Percentiles rank a stretch among this genome's conserved stretches.
Conservation (phyloP, 495 filamentous ascomycete genomes). For the Bathelium albidoporum region DNA sequence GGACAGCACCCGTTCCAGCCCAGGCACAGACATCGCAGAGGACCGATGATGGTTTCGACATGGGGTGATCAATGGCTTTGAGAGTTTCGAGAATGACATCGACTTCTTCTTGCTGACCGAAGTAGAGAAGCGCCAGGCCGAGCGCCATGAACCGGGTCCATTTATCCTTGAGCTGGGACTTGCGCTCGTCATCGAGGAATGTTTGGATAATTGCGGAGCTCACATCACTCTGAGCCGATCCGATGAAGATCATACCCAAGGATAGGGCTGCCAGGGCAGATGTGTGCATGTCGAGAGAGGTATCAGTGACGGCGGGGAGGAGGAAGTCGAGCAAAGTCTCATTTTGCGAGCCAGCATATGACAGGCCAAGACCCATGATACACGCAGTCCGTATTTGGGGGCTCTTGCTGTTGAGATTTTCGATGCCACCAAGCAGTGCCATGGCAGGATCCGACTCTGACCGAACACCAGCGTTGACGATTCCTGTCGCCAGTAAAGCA, state of each 20-base stretch:
- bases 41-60: constrained; percentile 80
- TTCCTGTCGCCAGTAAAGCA: constrained; percentile 78
- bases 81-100: constrained; percentile 91
- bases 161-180: constrained; percentile 84
- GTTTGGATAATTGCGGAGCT: constrained; percentile 82
- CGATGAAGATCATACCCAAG: constrained; percentile 84
- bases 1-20: constrained; percentile 91
- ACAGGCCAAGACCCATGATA: constrained; percentile 91
- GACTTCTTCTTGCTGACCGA: constrained; percentile 93
- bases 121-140: constrained; percentile 86
- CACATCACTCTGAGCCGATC: constrained; percentile 78
- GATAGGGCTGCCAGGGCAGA: constrained; percentile 93
- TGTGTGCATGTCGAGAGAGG: constrained; percentile 78
- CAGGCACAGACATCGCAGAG: constrained; percentile 93
- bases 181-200: constrained; percentile 80
- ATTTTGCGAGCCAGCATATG: constrained; percentile 86
- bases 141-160: constrained; percentile 96
- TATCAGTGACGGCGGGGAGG: constrained; percentile 75
- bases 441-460: constrained; percentile 78
- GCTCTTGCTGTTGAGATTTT: constrained; percentile 57
- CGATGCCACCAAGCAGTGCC: constrained; percentile 68
- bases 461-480: constrained; percentile 84
- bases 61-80: constrained; percentile 90
- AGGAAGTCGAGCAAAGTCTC: constrained; percentile 71
- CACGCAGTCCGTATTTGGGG: constrained; percentile 63